phyloP scores from a whole-genome alignment of 371 early-diverging fungal species.

The Smittium culicis region DNA sequence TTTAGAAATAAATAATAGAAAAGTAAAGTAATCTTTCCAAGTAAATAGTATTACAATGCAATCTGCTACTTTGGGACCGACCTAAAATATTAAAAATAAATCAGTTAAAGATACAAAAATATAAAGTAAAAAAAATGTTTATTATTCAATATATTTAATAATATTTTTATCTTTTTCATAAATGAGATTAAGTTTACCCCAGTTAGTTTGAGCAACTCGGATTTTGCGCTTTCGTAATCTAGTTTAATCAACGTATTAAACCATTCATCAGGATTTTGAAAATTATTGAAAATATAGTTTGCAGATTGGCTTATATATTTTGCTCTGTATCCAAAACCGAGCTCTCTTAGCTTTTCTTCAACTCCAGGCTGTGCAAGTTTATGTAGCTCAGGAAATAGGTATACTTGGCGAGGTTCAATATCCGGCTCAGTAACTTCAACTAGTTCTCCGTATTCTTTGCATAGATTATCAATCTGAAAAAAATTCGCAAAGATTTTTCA shows the following conservation, averaged over 20 bases:
- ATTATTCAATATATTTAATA: too few relatives aligned
- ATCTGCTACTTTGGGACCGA: constrained; percentile 93
- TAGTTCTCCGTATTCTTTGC: constrained; percentile 44
- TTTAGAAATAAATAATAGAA: constrained; percentile 2
- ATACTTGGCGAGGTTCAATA: constrained; percentile 32
- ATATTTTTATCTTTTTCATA: too few relatives aligned
- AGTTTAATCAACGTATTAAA: constrained; percentile 39
- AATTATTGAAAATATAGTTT: constrained; percentile 31
- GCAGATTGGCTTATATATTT: constrained; percentile 68
- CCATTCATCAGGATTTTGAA: constrained; percentile 41
- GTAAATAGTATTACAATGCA: constrained; percentile 55
- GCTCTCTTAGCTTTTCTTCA: constrained; percentile 46
- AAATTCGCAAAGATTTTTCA: too few relatives aligned
- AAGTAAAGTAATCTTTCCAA: not conserved
- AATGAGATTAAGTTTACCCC: constrained; percentile 33
- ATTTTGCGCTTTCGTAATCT: constrained; percentile 43
- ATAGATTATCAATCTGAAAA: constrained; percentile 50
- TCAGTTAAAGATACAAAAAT: too few relatives aligned
- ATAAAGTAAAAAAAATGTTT: too few relatives aligned
- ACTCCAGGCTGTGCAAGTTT: constrained; percentile 38
- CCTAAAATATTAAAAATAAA: constrained; percentile 4
- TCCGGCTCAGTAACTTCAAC: constrained; percentile 31
- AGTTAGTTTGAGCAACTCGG: constrained; percentile 44
- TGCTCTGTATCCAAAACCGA: constrained; percentile 94
- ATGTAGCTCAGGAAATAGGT: constrained; percentile 55